Base-by-base conservation (phyloP, 1,139 yeast genomes). In the Blastobotrys petasosporus region DNA sequence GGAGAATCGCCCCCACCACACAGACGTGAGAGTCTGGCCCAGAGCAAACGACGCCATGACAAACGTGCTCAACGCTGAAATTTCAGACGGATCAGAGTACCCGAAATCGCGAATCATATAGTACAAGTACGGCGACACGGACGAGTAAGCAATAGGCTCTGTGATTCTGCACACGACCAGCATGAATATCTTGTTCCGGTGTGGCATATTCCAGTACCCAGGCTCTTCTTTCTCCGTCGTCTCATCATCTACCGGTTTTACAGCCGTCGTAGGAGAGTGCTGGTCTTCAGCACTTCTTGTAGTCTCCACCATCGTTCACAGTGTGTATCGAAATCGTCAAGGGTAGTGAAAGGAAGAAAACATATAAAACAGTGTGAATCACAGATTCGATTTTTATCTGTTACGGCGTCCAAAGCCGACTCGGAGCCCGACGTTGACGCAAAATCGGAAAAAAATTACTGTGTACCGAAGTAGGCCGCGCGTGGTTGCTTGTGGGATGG, bases 131-230 rank as follows among this genome's bases (percentile, higher is more conserved):
- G 85, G 84, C 55, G 79, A 75, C 33, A 77, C 60, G 2, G 83
- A 78, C 2, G 82, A 73, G 62, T 78, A 79, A 1, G 83, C 77
- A 37, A 79, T 66, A 0, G 85, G 83, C 57, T 79, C 85, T 8
- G 77, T 67, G 42, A 79, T 64, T 44, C 85, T 51, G 33, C 60
- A 54, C n/a, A 59, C 45, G 16, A 57, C 53, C 41, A 61, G 52
- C 35, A 53, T 48, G n/a, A 51, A 43, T 10, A 61, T 60, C 50
- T 60, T 64, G 28, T 49, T 58, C 38, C 53, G 53, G 29, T 54
- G 54, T 4, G 65, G 65, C 34, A 61, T 47, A 20, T 51, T 54
- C 55, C 59, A 53, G 45, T 58, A 60, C 2, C 60, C 51, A 13
- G 60, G 54, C 32, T 46, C 53, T 28, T 47, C 50, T 11, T 54